A percentile compares a stretch with the other conserved stretches of the same genome.
These are phyloP conservation scores for Achlya hypogyna DNA, from an alignment of 352 stramenopile species.

Conservation along the genomic window DNA sequence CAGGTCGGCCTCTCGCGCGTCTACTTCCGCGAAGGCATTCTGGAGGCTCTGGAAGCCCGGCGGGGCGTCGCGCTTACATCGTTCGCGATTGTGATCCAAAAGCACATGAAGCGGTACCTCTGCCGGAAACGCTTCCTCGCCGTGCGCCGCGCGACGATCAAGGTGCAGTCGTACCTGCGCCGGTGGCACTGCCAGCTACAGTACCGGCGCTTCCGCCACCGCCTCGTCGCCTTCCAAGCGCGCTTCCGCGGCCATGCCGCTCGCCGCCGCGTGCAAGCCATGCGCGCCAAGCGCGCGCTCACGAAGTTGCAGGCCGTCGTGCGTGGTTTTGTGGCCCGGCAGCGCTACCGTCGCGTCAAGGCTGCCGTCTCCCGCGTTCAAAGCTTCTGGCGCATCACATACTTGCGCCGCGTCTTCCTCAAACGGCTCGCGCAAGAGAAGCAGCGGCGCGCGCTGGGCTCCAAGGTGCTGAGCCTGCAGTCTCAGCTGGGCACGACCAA, in stretches of 20 bases:
- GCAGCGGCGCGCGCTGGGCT: constrained; percentile 58
- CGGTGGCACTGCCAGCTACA: constrained; percentile 49
- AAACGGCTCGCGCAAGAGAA: constrained; percentile 78
- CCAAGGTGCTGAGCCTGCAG: constrained; percentile 61
- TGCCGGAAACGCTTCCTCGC: constrained; percentile 41
- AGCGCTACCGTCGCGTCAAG: constrained; percentile 43
- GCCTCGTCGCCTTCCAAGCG: constrained; percentile 51
- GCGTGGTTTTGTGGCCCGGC: constrained; percentile 42
- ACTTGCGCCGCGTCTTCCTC: constrained; percentile 65
- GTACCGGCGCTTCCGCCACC: constrained; percentile 42
- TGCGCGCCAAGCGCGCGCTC: constrained; percentile 74
- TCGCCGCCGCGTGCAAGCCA: constrained; percentile 48
- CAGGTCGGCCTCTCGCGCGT: constrained; percentile 77
- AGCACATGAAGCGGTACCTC: constrained; percentile 58
- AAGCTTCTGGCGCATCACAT: constrained; percentile 67
- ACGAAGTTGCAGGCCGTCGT: constrained; percentile 65
- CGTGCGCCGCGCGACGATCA: constrained; percentile 34
- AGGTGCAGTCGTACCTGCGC: constrained; percentile 70
- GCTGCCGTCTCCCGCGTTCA: constrained; percentile 47
- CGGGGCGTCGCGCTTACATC: constrained; percentile 60
- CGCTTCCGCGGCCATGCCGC: constrained; percentile 42
- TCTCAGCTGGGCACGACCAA: constrained; percentile 47
- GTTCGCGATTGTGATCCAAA: constrained; percentile 66
- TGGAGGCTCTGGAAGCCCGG: constrained; percentile 72
- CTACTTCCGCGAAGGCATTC: constrained; percentile 77